Base-by-base conservation (phyloP, 169 alveolate genomes). In the Plasmodium yoelii region DNA sequence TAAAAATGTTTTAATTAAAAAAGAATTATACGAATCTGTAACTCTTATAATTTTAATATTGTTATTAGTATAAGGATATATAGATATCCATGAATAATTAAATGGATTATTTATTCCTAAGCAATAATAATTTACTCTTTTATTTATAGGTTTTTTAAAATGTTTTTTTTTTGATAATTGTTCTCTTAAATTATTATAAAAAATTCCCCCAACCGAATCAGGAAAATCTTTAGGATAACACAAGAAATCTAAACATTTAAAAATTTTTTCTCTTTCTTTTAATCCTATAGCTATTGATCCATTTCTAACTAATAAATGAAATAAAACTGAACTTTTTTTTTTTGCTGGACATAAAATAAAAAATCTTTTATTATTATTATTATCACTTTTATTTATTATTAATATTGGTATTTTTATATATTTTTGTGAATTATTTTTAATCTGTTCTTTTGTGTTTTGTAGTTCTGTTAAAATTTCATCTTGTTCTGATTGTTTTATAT, bases 221-320 rank as follows among this genome's bases (percentile, higher is more conserved):
- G 90, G 90, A 15, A 80, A 80, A 28, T 80, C 90, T 65, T 80
- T 64, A 65, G 90, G 90, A 65, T 65, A 80, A 12, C 82, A 65
- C 28, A 80, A 24, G 34, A 53, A 80, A 12, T 80, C 80, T 44
- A 19, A 65, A 65, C 90, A 80, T 59, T 80, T 80, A 44, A 80
- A 34, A 53, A 80, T 80, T 65, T 80, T 80, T 51, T 64, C 77
- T 65, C 90, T 80, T 80, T 80, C 90, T 65, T 80, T 80, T 64
- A 80, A 28, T 2, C 90, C 90, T 67, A 80, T 80, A 15, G 90
- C 82, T 80, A 80, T 80, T 26, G 82, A 80, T 15, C 90, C 90
- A 51, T 80, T 80, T n/a, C 90, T 80, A 19, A 67, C 64, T 57
- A 80, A 53, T 12, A 80, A 70, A 22, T 67, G 63, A 42, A 80